A percentile compares a stretch with the other conserved stretches of the same genome.
phyloP scores from a whole-genome alignment of 2,329 filamentous ascomycete genomes.

The Teratosphaeria pseudoeucalypti region DNA sequence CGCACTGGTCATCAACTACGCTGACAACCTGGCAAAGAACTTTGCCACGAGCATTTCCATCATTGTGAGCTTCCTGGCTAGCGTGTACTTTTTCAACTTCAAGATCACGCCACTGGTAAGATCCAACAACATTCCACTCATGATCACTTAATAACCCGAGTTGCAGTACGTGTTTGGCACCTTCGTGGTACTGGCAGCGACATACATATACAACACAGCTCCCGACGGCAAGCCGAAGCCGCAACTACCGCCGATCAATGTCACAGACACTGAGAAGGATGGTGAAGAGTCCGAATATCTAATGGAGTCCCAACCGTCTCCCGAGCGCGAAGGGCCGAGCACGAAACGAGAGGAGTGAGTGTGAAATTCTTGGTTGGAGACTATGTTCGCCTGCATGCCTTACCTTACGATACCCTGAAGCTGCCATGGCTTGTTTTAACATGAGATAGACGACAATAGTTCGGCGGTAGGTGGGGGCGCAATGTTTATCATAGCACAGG shows the following conservation, averaged over 20 bases:
- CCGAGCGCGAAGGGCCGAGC: background rate
- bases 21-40: constrained; percentile 86
- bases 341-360: background rate
- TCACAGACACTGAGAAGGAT: constrained; percentile 68
- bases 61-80: constrained; percentile 73
- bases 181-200: constrained; percentile 64
- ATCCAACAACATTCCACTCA: constrained; percentile 9
- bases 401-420: background rate
- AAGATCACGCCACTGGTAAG: constrained; percentile 61
- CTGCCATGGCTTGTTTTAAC: background rate
- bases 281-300: constrained; percentile 9
- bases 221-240: constrained; percentile 37
- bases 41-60: constrained; percentile 91
- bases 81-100: constrained; percentile 77
- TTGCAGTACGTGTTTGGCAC: constrained; percentile 73
- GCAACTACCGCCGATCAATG: constrained; percentile 55
- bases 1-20: constrained; percentile 69
- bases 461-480: background rate
- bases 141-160: constrained; percentile 4
- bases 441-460: background rate
- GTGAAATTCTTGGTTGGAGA: background rate
- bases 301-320: background rate
- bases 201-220: constrained; percentile 70
- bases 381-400: background rate
- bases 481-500: background rate